Conservation (phyloP, 2,329 filamentous ascomycete genomes). For the Xylariaceae sp. region DNA sequence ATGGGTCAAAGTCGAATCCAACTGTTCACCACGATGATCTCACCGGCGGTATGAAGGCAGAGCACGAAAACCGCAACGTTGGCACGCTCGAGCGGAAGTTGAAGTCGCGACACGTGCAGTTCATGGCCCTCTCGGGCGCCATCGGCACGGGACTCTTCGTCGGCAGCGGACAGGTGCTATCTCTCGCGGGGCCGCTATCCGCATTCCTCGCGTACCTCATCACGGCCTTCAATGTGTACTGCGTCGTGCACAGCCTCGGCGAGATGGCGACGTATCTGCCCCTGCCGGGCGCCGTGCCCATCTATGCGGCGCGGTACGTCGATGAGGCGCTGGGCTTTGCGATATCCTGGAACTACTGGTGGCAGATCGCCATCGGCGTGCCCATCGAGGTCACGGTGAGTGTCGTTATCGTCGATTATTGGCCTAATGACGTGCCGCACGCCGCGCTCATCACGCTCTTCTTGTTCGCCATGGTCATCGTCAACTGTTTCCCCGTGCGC, state of each 20-base stretch:
- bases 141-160: conserved; percentile 55
- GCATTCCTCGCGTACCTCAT: conserved; percentile 51
- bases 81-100: conserved; percentile 48
- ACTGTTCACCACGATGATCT: conserved; percentile 25
- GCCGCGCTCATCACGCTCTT: conserved; percentile 47
- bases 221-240: conserved; percentile 56
- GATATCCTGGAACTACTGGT: conserved; percentile 60
- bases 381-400: conserved; percentile 55
- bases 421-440: conserved; percentile 41
- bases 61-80: conserved; percentile 41
- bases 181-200: conserved; percentile 50
- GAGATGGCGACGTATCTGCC: conserved; percentile 70
- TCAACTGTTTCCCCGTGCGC: conserved; percentile 50
- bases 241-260: conserved; percentile 57
- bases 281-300: conserved; percentile 59
- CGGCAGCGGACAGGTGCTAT: conserved; percentile 52
- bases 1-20: conserved; percentile 20
- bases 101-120: conserved; percentile 51
- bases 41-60: conserved; percentile 30
- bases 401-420: conserved; percentile 56
- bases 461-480: conserved; percentile 45
- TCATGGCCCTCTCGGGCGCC: conserved; percentile 57
- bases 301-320: conserved; percentile 57
- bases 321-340: conserved; percentile 56
- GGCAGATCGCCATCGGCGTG: conserved; percentile 57